These are phyloP conservation scores for Allium sativum DNA, from an alignment of 106 monocot genomes.

Conservation along the genomic window DNA sequence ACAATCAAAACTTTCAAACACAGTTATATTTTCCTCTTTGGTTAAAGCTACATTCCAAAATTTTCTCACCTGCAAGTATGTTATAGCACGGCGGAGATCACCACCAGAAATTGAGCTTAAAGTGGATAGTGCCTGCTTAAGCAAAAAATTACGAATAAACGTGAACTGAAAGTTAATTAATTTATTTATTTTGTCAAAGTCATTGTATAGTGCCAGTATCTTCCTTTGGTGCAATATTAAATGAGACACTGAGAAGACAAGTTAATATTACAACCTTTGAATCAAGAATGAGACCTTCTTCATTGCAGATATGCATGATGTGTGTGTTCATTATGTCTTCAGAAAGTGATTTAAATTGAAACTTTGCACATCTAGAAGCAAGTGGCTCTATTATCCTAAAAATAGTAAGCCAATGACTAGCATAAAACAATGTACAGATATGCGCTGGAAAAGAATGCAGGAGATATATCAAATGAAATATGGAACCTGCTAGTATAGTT, in stretches of 20 bases:
- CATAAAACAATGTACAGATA: neutral
- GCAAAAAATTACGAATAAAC: constrained; percentile 3
- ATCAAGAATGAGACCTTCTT: constrained; percentile 72
- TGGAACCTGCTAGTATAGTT: constrained; percentile 97
- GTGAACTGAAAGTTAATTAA: neutral
- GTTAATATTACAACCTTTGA: constrained; percentile 34
- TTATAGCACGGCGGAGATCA: constrained; percentile 98
- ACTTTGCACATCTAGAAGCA: constrained; percentile 98
- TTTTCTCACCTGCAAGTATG: constrained; percentile 76
- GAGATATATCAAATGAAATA: neutral
- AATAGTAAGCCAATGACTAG: neutral
- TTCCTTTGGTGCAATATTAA: too few species aligned
- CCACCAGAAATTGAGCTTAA: constrained; percentile 79
- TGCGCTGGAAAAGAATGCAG: neutral
- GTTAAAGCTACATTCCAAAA: neutral
- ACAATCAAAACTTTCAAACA: neutral
- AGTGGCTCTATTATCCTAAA: constrained; percentile 98
- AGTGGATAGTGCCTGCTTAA: constrained; percentile 65
- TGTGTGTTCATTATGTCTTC: constrained; percentile 76
- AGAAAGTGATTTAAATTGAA: constrained; percentile 86
- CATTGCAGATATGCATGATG: constrained; percentile 75
- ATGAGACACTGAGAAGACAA: too few species aligned
- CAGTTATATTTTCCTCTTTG: neutral
- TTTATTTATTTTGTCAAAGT: constrained; percentile 1
- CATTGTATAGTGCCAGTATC: too few species aligned